These are phyloP conservation scores for Limnanthes douglasii DNA, from an alignment of 345 rosid species.

Conservation along the genomic window DNA sequence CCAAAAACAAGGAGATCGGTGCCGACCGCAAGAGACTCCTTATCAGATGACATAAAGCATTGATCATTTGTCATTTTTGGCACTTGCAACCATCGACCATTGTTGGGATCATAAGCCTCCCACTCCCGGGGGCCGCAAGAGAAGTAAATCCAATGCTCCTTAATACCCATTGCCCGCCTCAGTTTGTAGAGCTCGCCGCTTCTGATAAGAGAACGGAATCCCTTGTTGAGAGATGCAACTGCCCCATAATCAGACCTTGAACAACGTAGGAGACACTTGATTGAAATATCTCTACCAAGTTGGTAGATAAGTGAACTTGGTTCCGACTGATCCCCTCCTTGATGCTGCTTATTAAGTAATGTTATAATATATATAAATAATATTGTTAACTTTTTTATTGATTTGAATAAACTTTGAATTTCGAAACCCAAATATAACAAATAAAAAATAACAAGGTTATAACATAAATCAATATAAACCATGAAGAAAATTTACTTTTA, in stretches of 20 bases:
- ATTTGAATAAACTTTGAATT: too few relatives aligned
- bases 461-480: too few relatives aligned
- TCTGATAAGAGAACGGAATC: constrained; percentile 52
- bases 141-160: constrained; percentile 89
- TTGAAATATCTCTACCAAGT: constrained; percentile 68
- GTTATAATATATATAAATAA: too few relatives aligned
- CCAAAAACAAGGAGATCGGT: constrained; percentile 88
- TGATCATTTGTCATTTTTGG: constrained; percentile 64
- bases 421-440: too few relatives aligned
- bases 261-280: constrained; percentile 54
- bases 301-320: constrained; percentile 47
- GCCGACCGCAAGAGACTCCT: constrained; percentile 91
- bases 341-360: too few relatives aligned
- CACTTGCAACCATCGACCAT: constrained; percentile 61
- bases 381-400: too few relatives aligned
- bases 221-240: constrained; percentile 44
- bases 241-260: constrained; percentile 83
- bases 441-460: too few relatives aligned
- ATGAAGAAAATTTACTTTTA: too few relatives aligned
- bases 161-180: constrained; percentile 35
- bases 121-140: constrained; percentile 75
- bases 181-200: constrained; percentile 58
- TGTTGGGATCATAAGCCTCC: constrained; percentile 86
- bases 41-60: constrained; percentile 57
- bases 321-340: constrained; percentile 40